Evolutionary conservation across 176 grass and related monocot species (phyloP), one percentile per base, ranked within the genome.

Genomic region (Avena sativa): DNA sequence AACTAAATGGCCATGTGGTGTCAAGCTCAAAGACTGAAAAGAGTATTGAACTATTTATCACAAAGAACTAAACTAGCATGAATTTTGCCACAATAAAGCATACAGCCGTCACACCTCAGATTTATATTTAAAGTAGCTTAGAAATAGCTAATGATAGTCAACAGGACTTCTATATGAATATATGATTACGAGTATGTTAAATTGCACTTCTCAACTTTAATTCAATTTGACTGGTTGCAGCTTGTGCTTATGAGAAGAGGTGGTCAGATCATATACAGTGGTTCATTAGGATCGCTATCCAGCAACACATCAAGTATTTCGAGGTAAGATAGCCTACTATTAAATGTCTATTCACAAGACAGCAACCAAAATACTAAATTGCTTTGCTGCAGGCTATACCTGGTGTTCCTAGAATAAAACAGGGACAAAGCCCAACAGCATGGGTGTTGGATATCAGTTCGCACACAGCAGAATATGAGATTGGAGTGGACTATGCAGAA

Each of bases 391-490:
- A 97, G 95, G 84, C 89, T 80, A 95, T 97, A 77, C 92, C 92
- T 83, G 92, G 88, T 15, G 95, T 97, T 71, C 90, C 90, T 77
- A 94, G 74, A 85, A 94, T 94, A 57, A 94, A 83, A 61, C 25
- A 87, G 66, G 90, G 86, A 25, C 88, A 97, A 92, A 97, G 92
- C 55, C 95, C 95, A 47, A 90, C 92, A 87, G 86, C 88, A 81
- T 97, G 95, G 92, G 87, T 97, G 88, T 82, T 94, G 79, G 89
- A 92, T 81, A 88, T 97, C 71, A 92, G 88, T 81, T 94, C 95
- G 15, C 90, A 86, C 30, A 82, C 79, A 76, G 92, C 90, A 83
- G 95, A 97, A 91, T 92, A 92, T 75, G 73, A 57, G 30, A 87
- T 88, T 62, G 86, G 72, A 69, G 86, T 91, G 17, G 84, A 97